These are phyloP conservation scores for Fusarium clavum DNA, from an alignment of 2,329 filamentous ascomycete species.

Conservation along the genomic window DNA sequence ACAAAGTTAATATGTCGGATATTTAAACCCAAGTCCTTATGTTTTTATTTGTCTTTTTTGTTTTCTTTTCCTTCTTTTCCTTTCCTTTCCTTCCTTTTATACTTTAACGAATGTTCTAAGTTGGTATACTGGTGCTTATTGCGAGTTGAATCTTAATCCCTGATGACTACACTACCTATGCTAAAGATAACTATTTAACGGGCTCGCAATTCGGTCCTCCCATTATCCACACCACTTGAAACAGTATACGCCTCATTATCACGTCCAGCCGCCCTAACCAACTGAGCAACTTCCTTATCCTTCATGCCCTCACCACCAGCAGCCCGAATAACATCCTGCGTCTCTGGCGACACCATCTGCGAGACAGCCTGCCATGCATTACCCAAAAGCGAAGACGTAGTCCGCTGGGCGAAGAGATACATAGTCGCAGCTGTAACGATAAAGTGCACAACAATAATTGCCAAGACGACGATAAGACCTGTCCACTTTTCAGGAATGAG, in stretches of 20 bases:
- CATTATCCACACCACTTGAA: not conserved
- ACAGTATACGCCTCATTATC: not conserved
- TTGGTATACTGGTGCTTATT: no score
- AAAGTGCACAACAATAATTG: not conserved
- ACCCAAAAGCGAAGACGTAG: constrained; percentile 3
- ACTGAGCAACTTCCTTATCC: constrained; percentile 13
- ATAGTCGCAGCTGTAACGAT: not conserved
- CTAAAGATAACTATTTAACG: no score
- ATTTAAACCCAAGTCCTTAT: no score
- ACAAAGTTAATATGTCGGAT: no score
- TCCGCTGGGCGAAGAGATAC: constrained; percentile 3
- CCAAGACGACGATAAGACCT: not conserved
- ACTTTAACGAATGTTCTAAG: no score
- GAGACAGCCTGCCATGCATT: constrained; percentile 26
- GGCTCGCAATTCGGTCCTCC: not conserved
- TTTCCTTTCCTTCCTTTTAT: no score
- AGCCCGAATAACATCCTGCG: constrained; percentile 14
- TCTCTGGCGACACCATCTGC: constrained; percentile 19
- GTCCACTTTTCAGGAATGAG: constrained; percentile 1
- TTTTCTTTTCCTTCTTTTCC: no score
- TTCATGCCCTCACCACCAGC: not conserved
- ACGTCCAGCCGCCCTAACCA: not conserved
- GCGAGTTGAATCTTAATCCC: no score
- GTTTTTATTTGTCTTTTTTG: no score
- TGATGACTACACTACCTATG: no score